phyloP scores from a whole-genome alignment of 2,329 filamentous ascomycete genomes.

The Xylariaceae sp. region DNA sequence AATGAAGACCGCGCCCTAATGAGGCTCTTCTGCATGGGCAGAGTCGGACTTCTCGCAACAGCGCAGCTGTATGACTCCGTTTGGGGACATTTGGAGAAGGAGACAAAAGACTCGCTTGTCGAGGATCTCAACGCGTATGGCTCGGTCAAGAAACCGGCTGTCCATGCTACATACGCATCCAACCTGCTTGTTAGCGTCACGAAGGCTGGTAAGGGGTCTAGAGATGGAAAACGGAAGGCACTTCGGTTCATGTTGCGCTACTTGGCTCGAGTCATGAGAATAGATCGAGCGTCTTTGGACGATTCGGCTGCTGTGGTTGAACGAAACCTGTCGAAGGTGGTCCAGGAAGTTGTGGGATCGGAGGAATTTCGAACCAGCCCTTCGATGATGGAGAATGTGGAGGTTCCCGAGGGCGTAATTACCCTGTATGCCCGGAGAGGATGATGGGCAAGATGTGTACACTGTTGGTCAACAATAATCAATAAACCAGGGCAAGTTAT shows the following conservation, averaged over 20 bases:
- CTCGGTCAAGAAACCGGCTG: slow-evolving; percentile 30
- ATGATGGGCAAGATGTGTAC: neutral
- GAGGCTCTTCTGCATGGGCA: slow-evolving; percentile 35
- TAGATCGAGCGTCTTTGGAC: neutral
- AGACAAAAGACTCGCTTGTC: slow-evolving; percentile 24
- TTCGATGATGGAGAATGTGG: neutral
- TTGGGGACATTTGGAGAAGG: slow-evolving; percentile 24
- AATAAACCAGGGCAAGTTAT: too few relatives aligned
- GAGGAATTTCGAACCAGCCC: slow-evolving; percentile 3
- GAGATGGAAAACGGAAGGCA: slow-evolving; percentile 20
- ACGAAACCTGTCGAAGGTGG: neutral
- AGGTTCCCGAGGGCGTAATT: neutral
- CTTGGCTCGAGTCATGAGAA: slow-evolving; percentile 25
- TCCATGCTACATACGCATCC: slow-evolving; percentile 37
- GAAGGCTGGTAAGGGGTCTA: slow-evolving; percentile 19
- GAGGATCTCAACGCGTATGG: slow-evolving; percentile 34
- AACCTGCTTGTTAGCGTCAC: slow-evolving; percentile 33
- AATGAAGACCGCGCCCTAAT: slow-evolving; percentile 32
- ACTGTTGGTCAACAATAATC: neutral
- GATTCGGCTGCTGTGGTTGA: slow-evolving; percentile 5
- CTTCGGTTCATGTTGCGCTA: slow-evolving; percentile 30
- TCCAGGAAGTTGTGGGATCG: slow-evolving; percentile 1
- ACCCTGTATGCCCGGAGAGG: neutral
- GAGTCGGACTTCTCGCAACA: slow-evolving; percentile 27
- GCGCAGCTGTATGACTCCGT: slow-evolving; percentile 31